Evolutionary conservation across 2,329 filamentous ascomycete species (phyloP).

Genomic region (Ramularia endophylla): DNA sequence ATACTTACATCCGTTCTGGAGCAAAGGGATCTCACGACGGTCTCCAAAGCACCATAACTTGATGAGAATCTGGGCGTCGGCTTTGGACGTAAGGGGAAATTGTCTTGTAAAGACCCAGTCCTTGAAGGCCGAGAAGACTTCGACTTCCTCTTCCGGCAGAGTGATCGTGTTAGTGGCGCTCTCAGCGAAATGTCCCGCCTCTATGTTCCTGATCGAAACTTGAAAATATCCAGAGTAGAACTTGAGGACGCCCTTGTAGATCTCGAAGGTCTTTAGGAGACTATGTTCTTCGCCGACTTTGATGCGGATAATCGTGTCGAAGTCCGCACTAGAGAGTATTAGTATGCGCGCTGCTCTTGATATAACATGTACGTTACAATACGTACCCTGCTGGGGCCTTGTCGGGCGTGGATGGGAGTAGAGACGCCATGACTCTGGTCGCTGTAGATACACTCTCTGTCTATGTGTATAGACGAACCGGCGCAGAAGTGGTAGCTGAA

Average conservation of each 20-base stretch:
- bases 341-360: too few relatives aligned
- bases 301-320: constrained; percentile 4
- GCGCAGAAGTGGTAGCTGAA: too few relatives aligned
- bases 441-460: too few relatives aligned
- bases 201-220: constrained; percentile 7
- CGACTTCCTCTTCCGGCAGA: constrained; percentile 8
- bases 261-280: constrained; percentile 9
- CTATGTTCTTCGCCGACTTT: constrained; percentile 8
- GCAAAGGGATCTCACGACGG: background rate
- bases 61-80: background rate
- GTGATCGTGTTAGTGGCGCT: constrained; percentile 2
- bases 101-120: constrained; percentile 20
- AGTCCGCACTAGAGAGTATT: background rate
- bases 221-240: constrained; percentile 19
- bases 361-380: too few relatives aligned
- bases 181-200: constrained; percentile 6
- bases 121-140: constrained; percentile 12
- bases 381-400: too few relatives aligned
- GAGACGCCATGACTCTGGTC: too few relatives aligned
- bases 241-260: constrained; percentile 11
- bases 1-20: constrained; percentile 3
- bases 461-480: too few relatives aligned
- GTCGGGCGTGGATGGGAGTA: too few relatives aligned
- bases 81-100: too few relatives aligned
- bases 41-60: constrained; percentile 5